A percentile compares a stretch with the other conserved stretches of the same genome.
Conservation (phyloP, 2,329 filamentous ascomycete genomes). For the Lachnellula occidentalis region DNA sequence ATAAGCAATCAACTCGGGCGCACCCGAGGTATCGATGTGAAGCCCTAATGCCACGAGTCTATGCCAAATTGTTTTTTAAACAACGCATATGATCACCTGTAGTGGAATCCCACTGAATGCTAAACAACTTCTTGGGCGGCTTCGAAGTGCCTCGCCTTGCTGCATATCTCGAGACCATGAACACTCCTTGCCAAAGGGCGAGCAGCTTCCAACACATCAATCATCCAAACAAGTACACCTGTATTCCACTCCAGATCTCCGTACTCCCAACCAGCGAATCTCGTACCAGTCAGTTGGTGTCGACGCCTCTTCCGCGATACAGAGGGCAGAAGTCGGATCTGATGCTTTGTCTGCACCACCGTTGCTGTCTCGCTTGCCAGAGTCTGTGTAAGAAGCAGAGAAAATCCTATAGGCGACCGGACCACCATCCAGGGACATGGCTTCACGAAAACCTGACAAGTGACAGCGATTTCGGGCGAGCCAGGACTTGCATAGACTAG, state of each 20-base stretch:
- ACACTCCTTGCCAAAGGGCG: neutral
- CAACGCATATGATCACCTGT: neutral
- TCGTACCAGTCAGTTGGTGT: conserved; percentile 7
- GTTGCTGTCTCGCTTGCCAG: conserved; percentile 11
- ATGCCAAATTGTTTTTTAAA: too few relatives aligned
- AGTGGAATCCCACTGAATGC: neutral
- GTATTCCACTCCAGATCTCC: conserved; percentile 14
- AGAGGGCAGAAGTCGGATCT: conserved; percentile 9
- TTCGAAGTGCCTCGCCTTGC: conserved; percentile 9
- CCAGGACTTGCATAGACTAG: conserved; percentile 4
- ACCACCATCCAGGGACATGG: neutral
- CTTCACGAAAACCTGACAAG: conserved; percentile 13
- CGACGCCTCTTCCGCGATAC: conserved; percentile 1
- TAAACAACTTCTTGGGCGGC: neutral
- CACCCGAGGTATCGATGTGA: too few relatives aligned
- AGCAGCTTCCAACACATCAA: neutral
- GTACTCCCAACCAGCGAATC: conserved; percentile 14
- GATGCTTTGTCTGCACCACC: conserved; percentile 19
- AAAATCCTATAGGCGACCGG: neutral
- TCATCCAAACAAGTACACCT: conserved; percentile 5
- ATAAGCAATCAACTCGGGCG: neutral
- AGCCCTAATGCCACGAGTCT: too few relatives aligned
- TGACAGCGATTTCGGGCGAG: conserved; percentile 18
- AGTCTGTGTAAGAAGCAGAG: conserved; percentile 4
- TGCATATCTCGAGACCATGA: conserved; percentile 13